Percentiles rank a stretch among this genome's conserved stretches.
These are phyloP conservation scores for Fusarium sp. DNA, from an alignment of 2,329 filamentous ascomycete genomes.

Conservation along the genomic window DNA sequence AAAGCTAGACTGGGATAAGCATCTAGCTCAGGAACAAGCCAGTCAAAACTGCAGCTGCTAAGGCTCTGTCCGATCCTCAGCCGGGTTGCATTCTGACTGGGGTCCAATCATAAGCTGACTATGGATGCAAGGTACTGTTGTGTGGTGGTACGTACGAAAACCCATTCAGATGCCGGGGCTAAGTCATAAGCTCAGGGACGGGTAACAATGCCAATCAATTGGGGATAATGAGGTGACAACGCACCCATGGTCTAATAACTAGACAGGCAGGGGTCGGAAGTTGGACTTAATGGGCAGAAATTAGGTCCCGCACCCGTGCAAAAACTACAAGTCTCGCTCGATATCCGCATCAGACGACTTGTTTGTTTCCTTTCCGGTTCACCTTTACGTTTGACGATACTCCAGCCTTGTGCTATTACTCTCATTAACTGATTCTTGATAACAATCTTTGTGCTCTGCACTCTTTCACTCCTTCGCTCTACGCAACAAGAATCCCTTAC, in stretches of 20 bases:
- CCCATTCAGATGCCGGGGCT: constrained; percentile 41
- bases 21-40: constrained; percentile 44
- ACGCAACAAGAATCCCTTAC: constrained; percentile 25
- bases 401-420: constrained; percentile 34
- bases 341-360: constrained; percentile 28
- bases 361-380: constrained; percentile 18
- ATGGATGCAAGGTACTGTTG: constrained; percentile 44
- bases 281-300: constrained; percentile 28
- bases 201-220: constrained; percentile 32
- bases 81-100: constrained; percentile 23
- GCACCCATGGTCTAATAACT: constrained; percentile 25
- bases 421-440: constrained; percentile 34
- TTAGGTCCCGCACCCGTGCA: constrained; percentile 35
- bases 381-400: constrained; percentile 37
- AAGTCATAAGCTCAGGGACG: constrained; percentile 33
- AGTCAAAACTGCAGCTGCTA: constrained; percentile 42
- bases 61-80: constrained; percentile 36
- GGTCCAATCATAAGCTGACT: constrained; percentile 38
- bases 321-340: constrained; percentile 48
- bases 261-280: constrained; percentile 17
- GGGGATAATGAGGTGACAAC: constrained; percentile 42
- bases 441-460: constrained; percentile 37
- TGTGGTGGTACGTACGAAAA: constrained; percentile 29
- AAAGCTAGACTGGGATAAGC: constrained; percentile 31
- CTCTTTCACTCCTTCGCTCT: constrained; percentile 32